Evolutionary conservation across 805 yeast genomes (phyloP), one percentile per base, ranked within the genome.

Genomic region (Metschnikowia kofuensis): DNA sequence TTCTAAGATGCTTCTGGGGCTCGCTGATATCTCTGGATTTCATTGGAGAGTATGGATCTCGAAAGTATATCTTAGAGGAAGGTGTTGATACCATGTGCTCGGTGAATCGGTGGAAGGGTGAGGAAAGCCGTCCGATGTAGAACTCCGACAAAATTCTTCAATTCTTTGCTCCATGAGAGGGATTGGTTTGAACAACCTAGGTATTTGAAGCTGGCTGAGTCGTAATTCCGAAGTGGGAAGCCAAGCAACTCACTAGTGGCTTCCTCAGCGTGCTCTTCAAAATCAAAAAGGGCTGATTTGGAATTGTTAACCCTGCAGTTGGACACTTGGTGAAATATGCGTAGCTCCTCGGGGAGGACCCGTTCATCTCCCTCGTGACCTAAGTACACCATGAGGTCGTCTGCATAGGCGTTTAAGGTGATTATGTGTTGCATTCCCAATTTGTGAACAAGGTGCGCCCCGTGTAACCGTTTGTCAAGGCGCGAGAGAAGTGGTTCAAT

Each of bases 381-480:
- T 9, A 43, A 15, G 16, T 28, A 43, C 30, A 43, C 46, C 27
- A 36, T 43, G 14, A 43, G 40, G 15, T 43, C 40, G 36, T 43
- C 40, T 10, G 46, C 40, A 12, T 21, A 43, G 21, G 46, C 46
- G 32, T 15, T 42, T 7, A 42, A 14, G 15, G 13, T 34, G 14
- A 42, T 14, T 15, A 7, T 14, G 12, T 15, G 27, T 7, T 15
- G 10, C 11, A 36, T 15, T 10, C 27, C 28, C 39, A 13, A 21
- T 21, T 15, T 9, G n/a, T 36, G 39, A 12, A 11, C 28, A n/a
- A 26, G 35, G 10, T 21, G 16, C 12, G 21, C 28, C n/a, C 39
- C 39, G 27, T 21, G 27, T 10, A 36, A 13, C 11, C n/a, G 9
- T 8, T 36, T 31, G 30, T 42, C 31, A 31, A 42, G 44, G 12